Percentiles rank a stretch among this genome's conserved stretches.
These are phyloP conservation scores for Ceratocystis papillata DNA, from an alignment of 2,329 filamentous ascomycete species.

Conservation along the genomic window DNA sequence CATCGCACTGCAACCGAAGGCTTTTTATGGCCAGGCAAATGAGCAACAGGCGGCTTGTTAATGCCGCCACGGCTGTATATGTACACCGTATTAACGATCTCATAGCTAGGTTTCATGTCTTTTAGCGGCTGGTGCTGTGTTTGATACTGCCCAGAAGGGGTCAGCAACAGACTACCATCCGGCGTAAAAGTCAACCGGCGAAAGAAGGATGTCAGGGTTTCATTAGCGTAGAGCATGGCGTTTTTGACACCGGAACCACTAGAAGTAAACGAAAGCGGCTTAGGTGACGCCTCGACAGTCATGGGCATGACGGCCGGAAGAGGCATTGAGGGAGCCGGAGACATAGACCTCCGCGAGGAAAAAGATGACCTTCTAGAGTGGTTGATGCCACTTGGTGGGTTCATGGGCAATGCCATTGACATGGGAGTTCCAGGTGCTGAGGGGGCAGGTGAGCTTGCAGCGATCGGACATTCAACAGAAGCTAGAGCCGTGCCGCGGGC, in stretches of 20 bases:
- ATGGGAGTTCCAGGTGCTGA: slow-evolving; percentile 92
- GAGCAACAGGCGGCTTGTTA: slow-evolving; percentile 90
- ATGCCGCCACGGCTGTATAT: slow-evolving; percentile 94
- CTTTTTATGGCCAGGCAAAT: slow-evolving; percentile 95
- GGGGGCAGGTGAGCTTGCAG: slow-evolving; percentile 69
- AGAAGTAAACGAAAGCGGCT: slow-evolving; percentile 50
- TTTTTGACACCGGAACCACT: slow-evolving; percentile 60
- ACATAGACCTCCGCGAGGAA: slow-evolving; percentile 74
- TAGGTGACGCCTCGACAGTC: slow-evolving; percentile 82
- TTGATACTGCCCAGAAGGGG: slow-evolving; percentile 91
- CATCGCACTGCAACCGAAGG: slow-evolving; percentile 92
- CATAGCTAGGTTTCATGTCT: slow-evolving; percentile 64
- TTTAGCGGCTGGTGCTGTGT: slow-evolving; percentile 55
- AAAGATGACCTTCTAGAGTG: slow-evolving; percentile 94
- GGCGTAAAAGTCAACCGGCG: slow-evolving; percentile 86
- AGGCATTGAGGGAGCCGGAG: slow-evolving; percentile 85
- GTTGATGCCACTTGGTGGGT: slow-evolving; percentile 77
- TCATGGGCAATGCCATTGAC: slow-evolving; percentile 84
- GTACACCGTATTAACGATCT: slow-evolving; percentile 94
- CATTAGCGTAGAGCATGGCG: slow-evolving; percentile 85
- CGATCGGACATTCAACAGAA: slow-evolving; percentile 40
- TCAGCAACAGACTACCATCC: slow-evolving; percentile 86
- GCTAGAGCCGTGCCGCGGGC: slow-evolving; percentile 35
- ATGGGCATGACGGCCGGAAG: slow-evolving; percentile 71
- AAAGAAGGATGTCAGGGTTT: slow-evolving; percentile 96